These are phyloP conservation scores for Colletotrichum limetticola DNA, from an alignment of 2,329 filamentous ascomycete species.

Conservation along the genomic window DNA sequence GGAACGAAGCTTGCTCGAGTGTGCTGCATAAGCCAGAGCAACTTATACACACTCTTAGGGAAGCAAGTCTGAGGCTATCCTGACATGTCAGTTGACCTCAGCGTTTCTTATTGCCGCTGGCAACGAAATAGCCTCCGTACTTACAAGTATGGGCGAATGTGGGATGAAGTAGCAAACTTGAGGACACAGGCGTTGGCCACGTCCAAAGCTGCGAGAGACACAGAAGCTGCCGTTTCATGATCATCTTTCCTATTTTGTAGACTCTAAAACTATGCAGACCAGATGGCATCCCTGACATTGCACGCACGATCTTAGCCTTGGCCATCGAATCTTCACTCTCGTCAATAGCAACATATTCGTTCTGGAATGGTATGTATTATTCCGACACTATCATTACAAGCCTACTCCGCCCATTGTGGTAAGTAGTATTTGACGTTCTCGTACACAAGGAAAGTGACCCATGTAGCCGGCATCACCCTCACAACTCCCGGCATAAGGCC, in stretches of 20 bases:
- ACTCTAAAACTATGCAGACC: background rate
- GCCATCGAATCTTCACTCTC: background rate
- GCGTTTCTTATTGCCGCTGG: background rate
- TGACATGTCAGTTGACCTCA: background rate
- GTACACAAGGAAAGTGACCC: constrained; percentile 96
- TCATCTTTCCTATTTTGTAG: background rate
- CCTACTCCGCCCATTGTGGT: constrained; percentile 46
- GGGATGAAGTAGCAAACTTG: background rate
- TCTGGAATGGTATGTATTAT: background rate
- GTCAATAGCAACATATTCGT: background rate
- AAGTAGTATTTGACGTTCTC: constrained; percentile 89
- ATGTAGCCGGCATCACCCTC: constrained; percentile 91
- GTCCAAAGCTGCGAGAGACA: background rate
- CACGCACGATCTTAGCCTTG: background rate
- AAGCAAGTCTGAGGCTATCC: too few relatives aligned
- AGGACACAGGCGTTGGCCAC: background rate
- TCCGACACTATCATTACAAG: background rate
- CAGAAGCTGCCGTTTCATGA: background rate
- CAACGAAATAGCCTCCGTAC: background rate
- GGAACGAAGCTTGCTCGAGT: too few relatives aligned
- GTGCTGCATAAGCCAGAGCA: too few relatives aligned
- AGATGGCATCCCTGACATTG: background rate
- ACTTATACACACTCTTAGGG: too few relatives aligned
- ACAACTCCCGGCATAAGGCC: constrained; percentile 90
- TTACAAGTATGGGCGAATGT: too few relatives aligned